A percentile compares a stretch with the other conserved stretches of the same genome.
phyloP scores from a whole-genome alignment of 23 red algal genomes.

The Gracilaria gracilis region DNA sequence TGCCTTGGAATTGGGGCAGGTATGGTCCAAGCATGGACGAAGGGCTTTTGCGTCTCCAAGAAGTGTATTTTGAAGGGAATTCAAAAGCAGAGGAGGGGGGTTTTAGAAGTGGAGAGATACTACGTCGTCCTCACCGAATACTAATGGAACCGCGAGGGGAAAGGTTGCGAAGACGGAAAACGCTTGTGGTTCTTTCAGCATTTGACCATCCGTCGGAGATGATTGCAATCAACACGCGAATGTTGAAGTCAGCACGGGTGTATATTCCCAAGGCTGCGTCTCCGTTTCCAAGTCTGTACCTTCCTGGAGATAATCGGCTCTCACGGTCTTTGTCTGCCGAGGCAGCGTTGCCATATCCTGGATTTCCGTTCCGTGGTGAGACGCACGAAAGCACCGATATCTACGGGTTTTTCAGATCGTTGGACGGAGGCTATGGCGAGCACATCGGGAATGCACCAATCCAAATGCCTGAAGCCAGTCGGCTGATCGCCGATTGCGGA shows the following conservation, averaged over 20 bases:
- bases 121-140: constrained; percentile 43
- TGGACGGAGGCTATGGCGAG: constrained; percentile 72
- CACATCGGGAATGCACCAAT: constrained; percentile 75
- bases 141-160: constrained; percentile 38
- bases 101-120: neutral
- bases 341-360: constrained; percentile 55
- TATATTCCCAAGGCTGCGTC: constrained; percentile 68
- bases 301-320: constrained; percentile 50
- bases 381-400: constrained; percentile 26
- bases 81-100: neutral
- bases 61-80: constrained; percentile 38
- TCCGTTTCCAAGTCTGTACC: constrained; percentile 46
- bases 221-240: constrained; percentile 53
- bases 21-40: constrained; percentile 45
- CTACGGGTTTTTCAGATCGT: constrained; percentile 59
- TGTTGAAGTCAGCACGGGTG: constrained; percentile 58
- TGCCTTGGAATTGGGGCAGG: constrained; percentile 44
- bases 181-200: constrained; percentile 45
- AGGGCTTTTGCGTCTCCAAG: constrained; percentile 44
- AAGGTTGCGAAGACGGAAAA: constrained; percentile 14
- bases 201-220: constrained; percentile 70
- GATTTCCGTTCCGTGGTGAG: constrained; percentile 37
- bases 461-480: constrained; percentile 84
- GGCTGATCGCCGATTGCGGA: constrained; percentile 85
- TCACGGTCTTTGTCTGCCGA: constrained; percentile 38